Percentiles rank a stretch among this genome's conserved stretches.
These are phyloP conservation scores for Geotrichum fermentans DNA, from an alignment of 1,139 yeast genomes.

Conservation along the genomic window DNA sequence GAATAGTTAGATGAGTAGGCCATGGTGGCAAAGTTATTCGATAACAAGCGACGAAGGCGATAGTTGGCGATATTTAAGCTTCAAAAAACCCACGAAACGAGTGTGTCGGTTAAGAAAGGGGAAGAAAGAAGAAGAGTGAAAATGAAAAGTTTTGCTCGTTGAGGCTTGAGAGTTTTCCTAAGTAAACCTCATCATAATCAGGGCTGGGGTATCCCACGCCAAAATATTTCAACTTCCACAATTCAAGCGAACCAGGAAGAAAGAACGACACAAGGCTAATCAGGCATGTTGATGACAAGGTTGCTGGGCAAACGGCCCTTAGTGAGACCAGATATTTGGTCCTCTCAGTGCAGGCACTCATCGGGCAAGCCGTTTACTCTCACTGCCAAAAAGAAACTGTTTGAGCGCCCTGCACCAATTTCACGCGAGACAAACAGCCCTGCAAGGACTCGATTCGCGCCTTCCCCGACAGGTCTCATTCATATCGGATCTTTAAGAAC, in stretches of 20 bases:
- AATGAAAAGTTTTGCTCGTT: neutral
- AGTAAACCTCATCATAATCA: neutral
- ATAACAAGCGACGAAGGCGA: neutral
- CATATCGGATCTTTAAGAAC: slow-evolving; percentile 93
- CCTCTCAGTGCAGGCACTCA: neutral
- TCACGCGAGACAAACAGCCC: slow-evolving; percentile 48
- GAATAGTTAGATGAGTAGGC: slow-evolving; percentile 8
- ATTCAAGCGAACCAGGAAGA: neutral
- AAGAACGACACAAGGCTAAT: neutral
- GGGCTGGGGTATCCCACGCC: neutral
- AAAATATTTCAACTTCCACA: neutral
- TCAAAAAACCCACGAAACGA: too few species aligned
- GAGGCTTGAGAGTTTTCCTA: neutral
- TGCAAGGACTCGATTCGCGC: slow-evolving; percentile 90
- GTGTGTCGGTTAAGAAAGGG: neutral
- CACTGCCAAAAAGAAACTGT: slow-evolving; percentile 13
- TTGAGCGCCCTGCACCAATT: neutral
- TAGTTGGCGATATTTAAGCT: neutral
- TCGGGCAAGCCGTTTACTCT: slow-evolving; percentile 11
- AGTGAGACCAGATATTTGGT: neutral
- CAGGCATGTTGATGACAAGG: neutral
- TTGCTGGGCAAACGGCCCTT: neutral
- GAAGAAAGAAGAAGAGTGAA: neutral
- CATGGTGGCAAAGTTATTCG: neutral
- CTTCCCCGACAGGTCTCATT: slow-evolving; percentile 92